Percentiles rank a stretch among this genome's conserved stretches.
phyloP scores from a whole-genome alignment of 1,284 basidiomycete genomes.

The Microbotryum scabiosae region DNA sequence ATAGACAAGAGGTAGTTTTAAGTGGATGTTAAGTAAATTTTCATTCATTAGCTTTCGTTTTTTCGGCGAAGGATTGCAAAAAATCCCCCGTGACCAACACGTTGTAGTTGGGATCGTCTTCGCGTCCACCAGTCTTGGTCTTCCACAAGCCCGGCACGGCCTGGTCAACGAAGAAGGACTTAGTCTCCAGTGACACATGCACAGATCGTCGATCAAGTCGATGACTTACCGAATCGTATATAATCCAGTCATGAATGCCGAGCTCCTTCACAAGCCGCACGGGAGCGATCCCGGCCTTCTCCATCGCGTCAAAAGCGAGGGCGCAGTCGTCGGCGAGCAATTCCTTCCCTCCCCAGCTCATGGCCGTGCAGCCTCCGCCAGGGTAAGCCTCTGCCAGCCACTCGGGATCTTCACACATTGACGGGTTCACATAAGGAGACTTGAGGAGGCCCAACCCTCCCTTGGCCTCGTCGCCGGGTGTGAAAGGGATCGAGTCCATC shows the following conservation, averaged over 20 bases:
- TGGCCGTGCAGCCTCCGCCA: not conserved
- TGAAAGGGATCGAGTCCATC: too few species aligned
- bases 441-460: not conserved
- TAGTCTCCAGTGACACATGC: not conserved
- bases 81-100: not conserved
- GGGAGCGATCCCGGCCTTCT: not conserved
- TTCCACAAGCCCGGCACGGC: not conserved
- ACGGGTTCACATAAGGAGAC: constrained; percentile 1
- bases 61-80: not conserved
- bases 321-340: not conserved
- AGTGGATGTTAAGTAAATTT: too few species aligned
- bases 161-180: not conserved
- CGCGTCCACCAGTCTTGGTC: not conserved
- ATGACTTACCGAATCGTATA: constrained; percentile 1
- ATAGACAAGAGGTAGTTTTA: too few species aligned
- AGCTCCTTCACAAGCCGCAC: not conserved
- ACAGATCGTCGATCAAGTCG: not conserved
- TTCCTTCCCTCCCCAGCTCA: constrained; percentile 4
- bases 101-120: not conserved
- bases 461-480: too few species aligned
- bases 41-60: too few species aligned
- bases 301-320: not conserved
- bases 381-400: not conserved
- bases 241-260: constrained; percentile 1
- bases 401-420: not conserved